Evolutionary conservation across 169 alveolate genomes (phyloP), one percentile per base, ranked within the genome.

Genomic region (Besnoitia besnoiti): DNA sequence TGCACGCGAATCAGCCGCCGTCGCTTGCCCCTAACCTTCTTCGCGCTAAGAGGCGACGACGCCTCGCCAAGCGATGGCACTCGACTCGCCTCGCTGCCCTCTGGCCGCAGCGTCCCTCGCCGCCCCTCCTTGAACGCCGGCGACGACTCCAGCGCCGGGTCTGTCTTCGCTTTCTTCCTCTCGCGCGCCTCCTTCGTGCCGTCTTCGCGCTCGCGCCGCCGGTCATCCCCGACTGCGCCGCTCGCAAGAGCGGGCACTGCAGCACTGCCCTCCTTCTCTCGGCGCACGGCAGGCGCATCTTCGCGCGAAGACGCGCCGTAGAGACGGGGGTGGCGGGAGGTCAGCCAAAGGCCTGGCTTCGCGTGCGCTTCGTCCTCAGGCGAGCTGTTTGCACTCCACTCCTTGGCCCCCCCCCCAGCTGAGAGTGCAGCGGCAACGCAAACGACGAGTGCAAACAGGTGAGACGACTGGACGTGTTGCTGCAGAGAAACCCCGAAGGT

Each of bases 21-120:
- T 0, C 82, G 82, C 46, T 73, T 73, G 24, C 82, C 82, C 8
- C 82, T 39, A 8, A 37, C 24, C 24, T n/a, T 10, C 82, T 73
- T 73, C 46, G n/a, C 39, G 44, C 82, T 73, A 24, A n/a, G n/a
- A n/a, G 82, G 46, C 8, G 82, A 73, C 39, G 82, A 37, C n/a
- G 82, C 67, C 67, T 55, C 30, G 67, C 67, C 24, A n/a, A n/a
- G n/a, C 67, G 67, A n/a, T 19, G 67, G 3, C 67, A 5, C 67
- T n/a, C 67, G 30, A 5, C 30, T 1, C n/a, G 12, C 62, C 75
- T 75, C 39, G 75, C 37, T 44, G 46, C 76, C 50, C 92, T 73
- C 75, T 35, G 35, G 85, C 87, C 67, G 92, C 75, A 44, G 85
- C 84, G 40, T 37, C 90, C 47, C 51, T 51, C 35, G 77, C 61